Conservation (phyloP, 805 yeast species). For the Kuraishia molischiana region DNA sequence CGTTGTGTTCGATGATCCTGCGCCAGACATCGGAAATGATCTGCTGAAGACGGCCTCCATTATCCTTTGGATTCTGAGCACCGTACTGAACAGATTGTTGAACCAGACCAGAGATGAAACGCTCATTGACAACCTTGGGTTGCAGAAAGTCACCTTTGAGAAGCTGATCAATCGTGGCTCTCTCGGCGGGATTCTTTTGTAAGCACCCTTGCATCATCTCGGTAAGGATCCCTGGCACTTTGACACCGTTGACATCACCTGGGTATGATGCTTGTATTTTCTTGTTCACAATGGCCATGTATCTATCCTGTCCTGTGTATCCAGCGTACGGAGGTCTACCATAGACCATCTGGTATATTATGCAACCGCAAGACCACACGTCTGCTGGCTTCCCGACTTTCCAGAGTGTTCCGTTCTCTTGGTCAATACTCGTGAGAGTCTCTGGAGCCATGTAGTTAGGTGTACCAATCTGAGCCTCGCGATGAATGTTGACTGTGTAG, state of each 20-base stretch:
- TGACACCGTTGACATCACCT: conserved; percentile 45
- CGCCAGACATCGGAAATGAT: conserved; percentile 52
- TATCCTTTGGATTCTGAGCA: conserved; percentile 22
- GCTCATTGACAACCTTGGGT: conserved; percentile 65
- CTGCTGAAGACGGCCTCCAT: conserved; percentile 28
- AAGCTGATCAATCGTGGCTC: conserved; percentile 58
- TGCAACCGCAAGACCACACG: conserved; percentile 97
- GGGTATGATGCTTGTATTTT: conserved; percentile 64
- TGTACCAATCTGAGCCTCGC: conserved; percentile 90
- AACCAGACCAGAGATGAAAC: conserved; percentile 59
- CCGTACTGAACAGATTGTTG: conserved; percentile 76
- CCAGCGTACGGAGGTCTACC: conserved; percentile 87
- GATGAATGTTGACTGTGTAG: conserved; percentile 79
- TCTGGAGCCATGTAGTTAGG: conserved; percentile 99
- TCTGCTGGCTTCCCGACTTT: conserved; percentile 93
- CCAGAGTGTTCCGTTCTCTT: conserved; percentile 27
- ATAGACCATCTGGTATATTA: conserved; percentile 89
- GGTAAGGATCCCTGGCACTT: conserved; percentile 61
- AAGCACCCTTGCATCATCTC: conserved; percentile 69
- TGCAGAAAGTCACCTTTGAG: conserved; percentile 54
- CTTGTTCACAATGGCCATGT: conserved; percentile 81
- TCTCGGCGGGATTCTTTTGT: conserved; percentile 52
- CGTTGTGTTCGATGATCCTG: conserved; percentile 28
- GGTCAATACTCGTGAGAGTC: conserved; percentile 37
- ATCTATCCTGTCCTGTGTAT: conserved; percentile 65